Base-by-base conservation (phyloP, 345 rosid species). In the Murraya paniculata region DNA sequence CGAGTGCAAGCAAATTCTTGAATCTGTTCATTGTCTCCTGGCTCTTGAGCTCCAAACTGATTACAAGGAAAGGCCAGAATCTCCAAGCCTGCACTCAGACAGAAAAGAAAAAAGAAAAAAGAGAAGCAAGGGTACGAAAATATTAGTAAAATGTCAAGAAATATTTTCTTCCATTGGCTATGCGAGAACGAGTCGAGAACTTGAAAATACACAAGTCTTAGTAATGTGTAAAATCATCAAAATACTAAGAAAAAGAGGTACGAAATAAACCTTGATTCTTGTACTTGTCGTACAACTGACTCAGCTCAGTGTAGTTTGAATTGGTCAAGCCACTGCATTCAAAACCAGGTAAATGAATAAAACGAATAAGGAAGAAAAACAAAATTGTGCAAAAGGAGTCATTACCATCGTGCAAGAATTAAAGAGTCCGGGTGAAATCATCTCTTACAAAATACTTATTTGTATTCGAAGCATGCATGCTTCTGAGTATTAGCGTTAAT, bases 41-140 rank as follows among this genome's bases (percentile, higher is more conserved):
- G 99, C 81, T 95, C 99, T 82, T 95, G 98, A 78, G 83, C 86
- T 30, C 89, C 91, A 82, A 95, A 93, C 85, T 93, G 99, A 85
- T 95, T 95, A 86, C 99, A 92, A 0, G 98, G 98, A 72, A 93
- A 95, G 21, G 98, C 98, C 75, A 93, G 82, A 80, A 95, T 93
- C 88, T 93, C 97, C 58, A 95, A 83, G 1, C 97, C 98, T 94
- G 82, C 67, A 36, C 64, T 65, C 55, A 68, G 16, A 24, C 19
- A 68, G 35, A 2, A 5, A 56, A 19, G 7, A 72, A 69, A 69
- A 7, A 14, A 2, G 50, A 19, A 4, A 45, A 45, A 14, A 45
- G 13, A 14, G 0, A 11, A 11, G 50, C 50, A 45, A 45, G 18
- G 50, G 18, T 13, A 45, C 5, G 0, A 0, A 45, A 1, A 45